Evolutionary conservation across 495 filamentous ascomycete genomes (phyloP).

Genomic region (Cryomyces minteri): DNA sequence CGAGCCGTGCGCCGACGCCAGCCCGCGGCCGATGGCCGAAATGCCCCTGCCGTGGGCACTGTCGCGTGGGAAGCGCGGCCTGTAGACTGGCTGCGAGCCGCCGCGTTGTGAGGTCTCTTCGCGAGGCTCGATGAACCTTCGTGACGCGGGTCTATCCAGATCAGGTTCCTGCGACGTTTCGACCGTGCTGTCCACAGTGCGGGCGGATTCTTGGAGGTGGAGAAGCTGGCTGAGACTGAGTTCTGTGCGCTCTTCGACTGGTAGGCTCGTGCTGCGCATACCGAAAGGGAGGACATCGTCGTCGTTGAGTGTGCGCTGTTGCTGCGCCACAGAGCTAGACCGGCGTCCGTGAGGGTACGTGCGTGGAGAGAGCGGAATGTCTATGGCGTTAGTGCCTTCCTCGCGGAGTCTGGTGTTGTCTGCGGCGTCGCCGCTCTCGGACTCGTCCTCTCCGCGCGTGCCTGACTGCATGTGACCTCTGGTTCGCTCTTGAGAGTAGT

Average conservation of each 20-base stretch:
- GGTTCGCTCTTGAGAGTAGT: constrained; percentile 29
- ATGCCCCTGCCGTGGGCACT: too few species aligned
- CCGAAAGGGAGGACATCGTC: constrained; percentile 49
- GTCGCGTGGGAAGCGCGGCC: too few species aligned
- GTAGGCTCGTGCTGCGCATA: constrained; percentile 55
- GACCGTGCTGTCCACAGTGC: constrained; percentile 1
- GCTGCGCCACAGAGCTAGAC: constrained; percentile 65
- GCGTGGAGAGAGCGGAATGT: constrained; percentile 65
- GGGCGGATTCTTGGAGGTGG: constrained; percentile 5
- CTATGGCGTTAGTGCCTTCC: constrained; percentile 47
- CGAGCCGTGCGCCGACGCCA: constrained; percentile 21
- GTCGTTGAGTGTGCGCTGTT: constrained; percentile 35
- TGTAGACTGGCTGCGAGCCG: too few species aligned
- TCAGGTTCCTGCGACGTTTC: neutral
- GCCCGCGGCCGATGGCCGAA: constrained; percentile 4
- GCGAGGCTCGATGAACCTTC: too few species aligned
- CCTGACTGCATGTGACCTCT: constrained; percentile 1
- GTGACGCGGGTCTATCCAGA: too few species aligned
- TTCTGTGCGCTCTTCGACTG: constrained; percentile 39
- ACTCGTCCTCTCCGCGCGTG: neutral
- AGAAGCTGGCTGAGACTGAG: constrained; percentile 16
- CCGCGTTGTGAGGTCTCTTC: too few species aligned
- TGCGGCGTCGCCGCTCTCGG: neutral
- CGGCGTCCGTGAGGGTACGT: constrained; percentile 42
- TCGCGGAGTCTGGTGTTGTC: neutral